Evolutionary conservation across 1,139 yeast genomes (phyloP), one percentile per base, ranked within the genome.

Genomic region (Pichia inconspicua): DNA sequence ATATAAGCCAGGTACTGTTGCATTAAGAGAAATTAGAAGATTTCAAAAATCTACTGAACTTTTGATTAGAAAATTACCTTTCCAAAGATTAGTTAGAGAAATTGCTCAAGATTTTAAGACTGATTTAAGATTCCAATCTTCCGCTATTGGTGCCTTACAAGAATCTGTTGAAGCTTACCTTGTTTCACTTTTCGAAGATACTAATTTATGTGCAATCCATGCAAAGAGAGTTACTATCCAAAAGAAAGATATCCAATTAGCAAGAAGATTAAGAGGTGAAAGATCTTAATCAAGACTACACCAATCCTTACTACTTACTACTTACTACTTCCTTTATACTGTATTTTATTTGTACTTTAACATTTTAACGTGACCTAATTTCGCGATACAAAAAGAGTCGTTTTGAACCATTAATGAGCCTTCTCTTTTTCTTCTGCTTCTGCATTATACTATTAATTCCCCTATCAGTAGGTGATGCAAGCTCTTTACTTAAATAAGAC

Each of bases 1-100:
- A 85, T 90, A 89, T 79, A 90, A 89, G 92, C 97, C 97, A 73
- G 97, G 97, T 89, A 90, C 97, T 68, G 97, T 90, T 68, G 97
- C 97, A 66, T 85, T 90, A 70, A 90, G 97, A 85, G 97, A 90
- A 80, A 90, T 90, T 69, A 88, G 97, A 84, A 88, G 97, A 79
- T 90, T 90, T 83, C 97, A 90, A 79, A 90, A 90, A 75, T 86
- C 96, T 58, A 90, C 97, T 66, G 97, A 90, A 75, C 79, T 90
- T 55, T 81, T 90, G 72, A 89, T 90, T 75, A 88, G 97, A 84
- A 89, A 90, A 78, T 82, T 90, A 66, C 97, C 97, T 58, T 89
- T 89, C 95, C 97, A 90, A 78, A 86, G 97, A 82, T 83, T 90
- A 70, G 97, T 90, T 55, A 84, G 97, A 76, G 97, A 90, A 77